phyloP scores from a whole-genome alignment of 306 rosid genomes.

The Cicer arietinum region DNA sequence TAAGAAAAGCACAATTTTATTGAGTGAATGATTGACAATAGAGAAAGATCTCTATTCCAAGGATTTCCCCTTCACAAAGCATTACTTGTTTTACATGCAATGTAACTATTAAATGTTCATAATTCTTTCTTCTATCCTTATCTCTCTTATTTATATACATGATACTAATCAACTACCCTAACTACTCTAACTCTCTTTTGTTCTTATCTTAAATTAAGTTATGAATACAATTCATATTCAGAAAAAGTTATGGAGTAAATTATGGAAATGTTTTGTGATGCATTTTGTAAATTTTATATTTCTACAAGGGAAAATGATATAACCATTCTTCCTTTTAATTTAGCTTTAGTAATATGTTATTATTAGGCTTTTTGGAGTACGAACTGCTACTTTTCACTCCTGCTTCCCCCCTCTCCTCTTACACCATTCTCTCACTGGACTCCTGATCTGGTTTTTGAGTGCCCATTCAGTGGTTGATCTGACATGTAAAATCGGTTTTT shows the following conservation, averaged over 20 bases:
- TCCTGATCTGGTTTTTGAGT: slow-evolving; percentile 5
- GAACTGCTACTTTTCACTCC: neutral
- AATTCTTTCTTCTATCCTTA: neutral
- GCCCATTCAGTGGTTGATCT: neutral
- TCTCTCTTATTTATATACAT: neutral
- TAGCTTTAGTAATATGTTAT: neutral
- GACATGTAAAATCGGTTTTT: neutral
- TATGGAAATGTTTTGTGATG: neutral
- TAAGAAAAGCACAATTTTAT: neutral
- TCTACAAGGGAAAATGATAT: neutral
- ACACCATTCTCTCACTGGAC: neutral
- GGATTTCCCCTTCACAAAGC: neutral
- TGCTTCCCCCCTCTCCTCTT: neutral
- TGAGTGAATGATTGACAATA: neutral
- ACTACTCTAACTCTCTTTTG: neutral
- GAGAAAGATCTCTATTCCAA: neutral
- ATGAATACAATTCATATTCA: neutral
- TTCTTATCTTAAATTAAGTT: neutral
- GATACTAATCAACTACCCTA: neutral
- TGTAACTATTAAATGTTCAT: neutral
- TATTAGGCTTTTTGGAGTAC: neutral
- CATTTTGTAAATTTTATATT: neutral
- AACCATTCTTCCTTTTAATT: neutral
- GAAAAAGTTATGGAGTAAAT: neutral
- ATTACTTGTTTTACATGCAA: neutral